phyloP scores from a whole-genome alignment of 2,329 filamentous ascomycete genomes.

The Aspergillus transmontanensis region DNA sequence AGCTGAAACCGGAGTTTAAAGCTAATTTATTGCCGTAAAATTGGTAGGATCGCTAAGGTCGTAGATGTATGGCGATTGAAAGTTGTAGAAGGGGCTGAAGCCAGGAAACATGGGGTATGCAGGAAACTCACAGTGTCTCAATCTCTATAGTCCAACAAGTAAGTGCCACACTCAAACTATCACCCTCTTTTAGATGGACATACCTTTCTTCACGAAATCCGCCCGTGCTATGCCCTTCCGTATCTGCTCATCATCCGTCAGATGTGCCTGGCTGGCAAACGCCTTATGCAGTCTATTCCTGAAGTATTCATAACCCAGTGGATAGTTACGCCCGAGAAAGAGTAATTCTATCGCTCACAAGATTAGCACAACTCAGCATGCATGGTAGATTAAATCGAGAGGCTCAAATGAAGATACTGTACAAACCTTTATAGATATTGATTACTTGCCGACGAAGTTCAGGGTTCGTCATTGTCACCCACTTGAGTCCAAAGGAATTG shows the following conservation, averaged over 20 bases:
- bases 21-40: not conserved
- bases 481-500: slow-evolving; percentile 6
- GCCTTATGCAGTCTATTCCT: slow-evolving; percentile 78
- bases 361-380: not conserved
- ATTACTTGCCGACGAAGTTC: slow-evolving; percentile 77
- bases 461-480: slow-evolving; percentile 48
- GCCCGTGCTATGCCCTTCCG: slow-evolving; percentile 73
- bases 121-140: slow-evolving; percentile 74
- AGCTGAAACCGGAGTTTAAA: not conserved
- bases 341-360: slow-evolving; percentile 68
- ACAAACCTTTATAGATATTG: slow-evolving; percentile 79
- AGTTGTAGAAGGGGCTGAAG: not conserved
- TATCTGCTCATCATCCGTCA: slow-evolving; percentile 76
- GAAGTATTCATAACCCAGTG: slow-evolving; percentile 81
- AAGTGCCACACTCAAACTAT: not conserved
- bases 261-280: slow-evolving; percentile 72
- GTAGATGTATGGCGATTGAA: not conserved
- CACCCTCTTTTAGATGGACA: slow-evolving; percentile 5
- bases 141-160: slow-evolving; percentile 65
- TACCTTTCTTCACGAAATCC: slow-evolving; percentile 89
- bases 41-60: not conserved
- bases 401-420: not conserved
- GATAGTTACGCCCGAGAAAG: slow-evolving; percentile 82
- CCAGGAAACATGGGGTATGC: not conserved
- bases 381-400: not conserved